Percentiles rank a stretch among this genome's conserved stretches.
These are phyloP conservation scores for Aspergillus nanangensis DNA, from an alignment of 495 filamentous ascomycete genomes.

Conservation along the genomic window DNA sequence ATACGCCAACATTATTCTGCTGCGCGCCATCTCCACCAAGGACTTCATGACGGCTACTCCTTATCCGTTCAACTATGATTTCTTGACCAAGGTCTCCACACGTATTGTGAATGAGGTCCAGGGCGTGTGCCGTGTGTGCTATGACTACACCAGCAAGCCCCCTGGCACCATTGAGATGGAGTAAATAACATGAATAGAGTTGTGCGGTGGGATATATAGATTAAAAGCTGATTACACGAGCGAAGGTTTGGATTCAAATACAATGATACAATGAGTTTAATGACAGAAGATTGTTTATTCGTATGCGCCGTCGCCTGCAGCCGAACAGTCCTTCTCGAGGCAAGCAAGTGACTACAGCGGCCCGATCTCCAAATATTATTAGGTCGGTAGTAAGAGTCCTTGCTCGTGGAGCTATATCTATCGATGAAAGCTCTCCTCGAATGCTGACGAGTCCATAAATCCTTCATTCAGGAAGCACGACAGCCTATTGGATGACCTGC, in stretches of 20 bases:
- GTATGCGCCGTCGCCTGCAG: no score
- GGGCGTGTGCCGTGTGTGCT: conserved; percentile 60
- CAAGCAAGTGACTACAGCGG: no score
- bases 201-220: no score
- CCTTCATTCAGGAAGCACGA: no score
- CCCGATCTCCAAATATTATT: no score
- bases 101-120: conserved; percentile 84
- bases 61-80: conserved; percentile 60
- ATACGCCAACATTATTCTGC: conserved; percentile 49
- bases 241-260: neutral
- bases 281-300: neutral
- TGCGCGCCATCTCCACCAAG: conserved; percentile 70
- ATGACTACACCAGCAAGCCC: conserved; percentile 73
- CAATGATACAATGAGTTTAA: neutral
- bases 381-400: no score
- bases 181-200: conserved; percentile 38
- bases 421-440: no score
- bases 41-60: conserved; percentile 84
- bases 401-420: no score
- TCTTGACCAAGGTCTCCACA: conserved; percentile 63
- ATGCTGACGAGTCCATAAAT: no score
- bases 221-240: neutral
- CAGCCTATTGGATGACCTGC: no score
- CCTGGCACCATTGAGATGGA: conserved; percentile 77
- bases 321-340: no score